Evolutionary conservation across 192 early-diverging fungal species (phyloP), one percentile per base, ranked within the genome.

Genomic region (Umbelopsis sp.): DNA sequence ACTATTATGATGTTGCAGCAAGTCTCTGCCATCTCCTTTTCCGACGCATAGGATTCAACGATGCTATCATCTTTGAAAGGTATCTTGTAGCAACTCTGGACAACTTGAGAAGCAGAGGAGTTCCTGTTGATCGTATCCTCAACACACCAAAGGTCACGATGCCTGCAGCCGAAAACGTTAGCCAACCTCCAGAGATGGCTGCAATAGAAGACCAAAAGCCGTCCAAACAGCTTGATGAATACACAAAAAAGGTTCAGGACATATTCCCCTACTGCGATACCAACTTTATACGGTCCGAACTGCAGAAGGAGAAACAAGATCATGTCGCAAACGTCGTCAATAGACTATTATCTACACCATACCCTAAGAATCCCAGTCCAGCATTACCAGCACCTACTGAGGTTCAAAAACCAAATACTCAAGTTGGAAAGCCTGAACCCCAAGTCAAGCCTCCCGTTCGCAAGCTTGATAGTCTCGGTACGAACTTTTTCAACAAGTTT

Each of bases 1-100:
- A 95, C 66, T 90, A 82, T 53, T 96, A 94, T 80, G 94, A 96
- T 84, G 87, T 96, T 49, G 89, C 93, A 2, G 83, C 86, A 32
- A 86, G 86, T 0, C 74, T 96, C 24, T 91, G 90, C 4, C 82
- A 84, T 54, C 54, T 96, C 14, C 70, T 96, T 0, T 87, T 95
- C 66, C 80, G 81, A 14, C 83, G 87, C 45, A 84, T 85, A 25
- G 83, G 91, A 16, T 80, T 96, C 59, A 94, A 92, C 66, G 93
- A 95, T 74, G 83, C 90, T 1, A 86, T 96, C 67, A 82, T 95
- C 62, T 82, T 93, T 45, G 90, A 89, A 8, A 90, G 91, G 6
- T 81, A 94, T 43, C 82, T 96, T 31, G 87, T 87, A 0, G 91
- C 92, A 0, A 87, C 86, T n/a, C 74, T 95, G 17, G 68, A 78